Evolutionary conservation across 257 asterid genomes (phyloP), one percentile per base, ranked within the genome.

Genomic region (Perilla frutescens): DNA sequence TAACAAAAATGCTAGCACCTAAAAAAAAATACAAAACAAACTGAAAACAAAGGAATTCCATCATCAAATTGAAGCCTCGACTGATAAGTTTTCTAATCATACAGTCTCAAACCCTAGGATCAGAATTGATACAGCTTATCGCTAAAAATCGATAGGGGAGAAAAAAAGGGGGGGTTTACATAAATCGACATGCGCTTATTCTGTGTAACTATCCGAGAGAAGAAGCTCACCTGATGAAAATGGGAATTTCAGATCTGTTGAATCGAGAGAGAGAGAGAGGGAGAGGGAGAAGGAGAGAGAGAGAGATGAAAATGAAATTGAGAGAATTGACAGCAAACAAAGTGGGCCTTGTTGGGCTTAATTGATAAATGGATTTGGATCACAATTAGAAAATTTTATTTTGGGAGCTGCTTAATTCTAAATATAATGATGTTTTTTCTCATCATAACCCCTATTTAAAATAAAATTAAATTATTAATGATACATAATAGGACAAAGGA

Each of bases 171-270:
- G 4, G 50, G n/a, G 8, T 64, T 26, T 43, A 61, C 32, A 29
- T 8, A 13, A 39, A 76, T 36, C 47, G 13, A 59, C 5, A 65
- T 4, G 12, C 59, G 10, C 36, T 13, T 10, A 48, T 8, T 14
- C 51, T 12, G 41, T 56, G 43, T 8, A 56, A 8, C 26, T 4
- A 76, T 54, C 59, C 59, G 62, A 47, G 62, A 71, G 34, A 44
- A 12, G 65, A 26, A 82, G 81, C 79, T 78, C 74, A 79, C 86
- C 86, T 72, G 75, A 56, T 14, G 65, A 74, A 74, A 61, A 70
- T 62, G 77, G n/a, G 32, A 43, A 55, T 50, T 62, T 65, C 66
- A 72, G 86, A 82, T 79, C 83, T 71, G 80, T 53, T 63, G 60
- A 36, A 20, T 74, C 70, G 75, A 70, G 73, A 55, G 67, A 57